Conservation (phyloP, 2,329 filamentous ascomycete genomes). For the Scedosporium dehoogii region DNA sequence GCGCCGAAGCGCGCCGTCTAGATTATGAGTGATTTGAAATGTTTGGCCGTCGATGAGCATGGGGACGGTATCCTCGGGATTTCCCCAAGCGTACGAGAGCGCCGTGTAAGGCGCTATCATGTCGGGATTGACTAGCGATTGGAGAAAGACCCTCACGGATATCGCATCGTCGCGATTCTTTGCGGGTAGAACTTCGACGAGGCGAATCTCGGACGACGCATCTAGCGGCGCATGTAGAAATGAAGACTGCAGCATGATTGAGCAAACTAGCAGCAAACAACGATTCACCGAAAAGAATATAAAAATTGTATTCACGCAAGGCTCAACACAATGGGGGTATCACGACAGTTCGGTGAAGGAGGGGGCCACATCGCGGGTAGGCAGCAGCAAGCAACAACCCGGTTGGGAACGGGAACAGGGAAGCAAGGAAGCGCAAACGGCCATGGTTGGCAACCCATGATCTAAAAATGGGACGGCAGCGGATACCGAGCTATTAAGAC, state of each 20-base stretch:
- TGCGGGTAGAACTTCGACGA: conserved; percentile 9
- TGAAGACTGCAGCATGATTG: background rate
- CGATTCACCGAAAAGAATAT: background rate
- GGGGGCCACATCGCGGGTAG: background rate
- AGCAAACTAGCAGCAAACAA: background rate
- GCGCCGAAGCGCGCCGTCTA: conserved; percentile 17
- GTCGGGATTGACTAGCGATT: background rate
- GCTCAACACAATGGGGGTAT: background rate
- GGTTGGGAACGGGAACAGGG: background rate
- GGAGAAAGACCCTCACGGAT: background rate
- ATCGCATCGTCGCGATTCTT: background rate
- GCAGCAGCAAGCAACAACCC: background rate
- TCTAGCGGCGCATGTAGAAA: conserved; percentile 3
- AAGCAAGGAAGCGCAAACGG: background rate
- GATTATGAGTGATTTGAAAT: conserved; percentile 16
- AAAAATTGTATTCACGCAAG: background rate
- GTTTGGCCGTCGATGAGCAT: conserved; percentile 14
- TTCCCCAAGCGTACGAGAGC: conserved; percentile 20
- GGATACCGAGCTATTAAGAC: background rate
- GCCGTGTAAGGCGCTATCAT: conserved; percentile 13
- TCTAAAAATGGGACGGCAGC: background rate
- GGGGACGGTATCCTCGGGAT: conserved; percentile 9
- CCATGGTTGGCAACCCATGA: background rate
- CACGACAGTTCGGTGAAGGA: background rate
- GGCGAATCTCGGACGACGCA: conserved; percentile 6